Percentiles rank a stretch among this genome's conserved stretches.
phyloP scores from a whole-genome alignment of 2,329 filamentous ascomycete species.

The Thelonectria olida region DNA sequence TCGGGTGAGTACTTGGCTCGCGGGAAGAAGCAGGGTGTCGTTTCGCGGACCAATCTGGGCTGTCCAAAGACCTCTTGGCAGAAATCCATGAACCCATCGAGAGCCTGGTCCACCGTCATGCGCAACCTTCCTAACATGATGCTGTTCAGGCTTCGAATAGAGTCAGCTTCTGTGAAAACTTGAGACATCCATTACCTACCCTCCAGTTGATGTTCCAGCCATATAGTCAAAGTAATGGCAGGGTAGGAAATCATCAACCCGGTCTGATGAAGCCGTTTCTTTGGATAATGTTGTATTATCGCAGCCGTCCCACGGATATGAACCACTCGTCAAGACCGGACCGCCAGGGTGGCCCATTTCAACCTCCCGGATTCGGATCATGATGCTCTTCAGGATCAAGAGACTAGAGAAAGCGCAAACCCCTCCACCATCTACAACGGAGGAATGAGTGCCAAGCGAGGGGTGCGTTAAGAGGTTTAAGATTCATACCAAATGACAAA shows the following conservation, averaged over 20 bases:
- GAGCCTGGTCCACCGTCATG: neutral
- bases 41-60: neutral
- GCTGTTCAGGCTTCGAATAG: neutral
- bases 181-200: neutral
- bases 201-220: neutral
- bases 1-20: neutral
- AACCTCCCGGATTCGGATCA: neutral
- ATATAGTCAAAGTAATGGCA: neutral
- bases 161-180: neutral
- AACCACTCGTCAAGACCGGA: neutral
- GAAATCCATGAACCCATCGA: neutral
- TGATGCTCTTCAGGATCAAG: neutral
- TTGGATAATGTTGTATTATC: neutral
- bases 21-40: neutral
- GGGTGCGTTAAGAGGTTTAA: no score
- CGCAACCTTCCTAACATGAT: neutral
- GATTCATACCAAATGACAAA: neutral
- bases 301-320: neutral
- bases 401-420: neutral
- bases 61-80: neutral
- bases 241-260: neutral
- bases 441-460: no score
- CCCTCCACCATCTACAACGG: neutral
- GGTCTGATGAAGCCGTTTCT: neutral
- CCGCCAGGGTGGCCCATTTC: neutral